Evolutionary conservation across 164 flowering plant genomes (phyloP).

Genomic region (Echeveria elegans): DNA sequence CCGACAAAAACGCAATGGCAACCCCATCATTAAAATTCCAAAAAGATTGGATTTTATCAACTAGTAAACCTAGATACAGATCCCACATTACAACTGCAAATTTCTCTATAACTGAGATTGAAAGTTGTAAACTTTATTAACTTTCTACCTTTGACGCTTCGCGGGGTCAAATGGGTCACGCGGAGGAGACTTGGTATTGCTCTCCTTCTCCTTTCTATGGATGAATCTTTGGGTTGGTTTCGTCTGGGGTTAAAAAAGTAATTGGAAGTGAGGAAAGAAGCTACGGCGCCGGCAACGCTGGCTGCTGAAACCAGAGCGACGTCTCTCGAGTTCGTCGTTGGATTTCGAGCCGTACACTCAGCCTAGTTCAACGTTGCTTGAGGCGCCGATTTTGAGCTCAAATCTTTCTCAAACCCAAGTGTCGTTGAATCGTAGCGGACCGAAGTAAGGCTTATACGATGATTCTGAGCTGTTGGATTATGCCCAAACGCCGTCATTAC

Average conservation of each 20-base stretch:
- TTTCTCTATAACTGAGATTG: too few species aligned
- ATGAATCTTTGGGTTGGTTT: background rate
- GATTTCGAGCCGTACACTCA: too few species aligned
- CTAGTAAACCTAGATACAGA: background rate
- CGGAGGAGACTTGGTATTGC: background rate
- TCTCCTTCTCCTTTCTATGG: background rate
- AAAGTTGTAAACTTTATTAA: background rate
- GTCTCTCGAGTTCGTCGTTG: slow-evolving; percentile 56
- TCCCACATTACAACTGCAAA: too few species aligned
- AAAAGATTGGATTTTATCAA: background rate
- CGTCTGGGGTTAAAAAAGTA: slow-evolving; percentile 25
- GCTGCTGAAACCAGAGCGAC: slow-evolving; percentile 42
- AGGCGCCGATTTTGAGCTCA: too few species aligned
- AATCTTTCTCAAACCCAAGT: too few species aligned
- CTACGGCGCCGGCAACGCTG: slow-evolving; percentile 40
- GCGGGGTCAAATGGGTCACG: background rate
- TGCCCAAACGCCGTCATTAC: too few species aligned
- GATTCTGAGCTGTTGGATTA: too few species aligned
- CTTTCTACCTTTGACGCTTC: background rate
- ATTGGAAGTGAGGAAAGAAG: slow-evolving; percentile 39
- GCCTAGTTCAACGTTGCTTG: too few species aligned
- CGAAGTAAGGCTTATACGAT: too few species aligned
- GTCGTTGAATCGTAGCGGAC: too few species aligned
- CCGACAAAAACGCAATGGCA: slow-evolving; percentile 90
- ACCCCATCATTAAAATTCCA: slow-evolving; percentile 78